These are phyloP conservation scores for Phytopythium vexans DNA, from an alignment of 352 stramenopile genomes.

Conservation along the genomic window DNA sequence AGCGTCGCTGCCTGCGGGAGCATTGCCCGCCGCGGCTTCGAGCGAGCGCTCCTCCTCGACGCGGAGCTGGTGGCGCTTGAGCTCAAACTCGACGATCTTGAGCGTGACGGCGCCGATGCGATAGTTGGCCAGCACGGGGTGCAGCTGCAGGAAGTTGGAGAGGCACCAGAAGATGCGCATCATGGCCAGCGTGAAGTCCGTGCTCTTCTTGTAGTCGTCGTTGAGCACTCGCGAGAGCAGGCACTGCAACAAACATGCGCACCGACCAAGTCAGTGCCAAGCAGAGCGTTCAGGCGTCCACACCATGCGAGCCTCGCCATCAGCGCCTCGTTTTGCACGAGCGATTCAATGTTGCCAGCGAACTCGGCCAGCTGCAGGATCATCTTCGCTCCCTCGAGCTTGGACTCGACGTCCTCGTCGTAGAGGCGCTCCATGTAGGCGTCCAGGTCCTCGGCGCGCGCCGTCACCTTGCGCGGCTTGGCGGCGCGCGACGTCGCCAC, in stretches of 20 bases:
- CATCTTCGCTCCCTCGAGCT: slow-evolving; percentile 86
- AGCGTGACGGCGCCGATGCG: slow-evolving; percentile 92
- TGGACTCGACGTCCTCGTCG: slow-evolving; percentile 86
- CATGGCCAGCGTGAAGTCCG: slow-evolving; percentile 93
- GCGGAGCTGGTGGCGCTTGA: slow-evolving; percentile 85
- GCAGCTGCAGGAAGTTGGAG: slow-evolving; percentile 94
- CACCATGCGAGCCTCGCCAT: slow-evolving; percentile 60
- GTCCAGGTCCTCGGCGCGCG: slow-evolving; percentile 82
- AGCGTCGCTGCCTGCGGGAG: slow-evolving; percentile 18
- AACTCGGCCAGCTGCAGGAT: slow-evolving; percentile 90
- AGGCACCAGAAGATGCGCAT: slow-evolving; percentile 95
- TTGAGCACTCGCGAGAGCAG: slow-evolving; percentile 92
- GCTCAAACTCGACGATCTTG: slow-evolving; percentile 94
- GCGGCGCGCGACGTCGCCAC: slow-evolving; percentile 9
- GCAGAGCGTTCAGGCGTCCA: not conserved
- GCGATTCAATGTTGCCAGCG: slow-evolving; percentile 86
- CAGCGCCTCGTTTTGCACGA: slow-evolving; percentile 93
- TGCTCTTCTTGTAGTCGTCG: slow-evolving; percentile 94
- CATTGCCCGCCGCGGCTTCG: slow-evolving; percentile 19
- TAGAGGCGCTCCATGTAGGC: slow-evolving; percentile 95
- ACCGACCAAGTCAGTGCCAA: not conserved
- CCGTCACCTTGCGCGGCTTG: slow-evolving; percentile 52
- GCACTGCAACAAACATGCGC: slow-evolving; percentile 30
- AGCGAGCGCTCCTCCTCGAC: slow-evolving; percentile 66
- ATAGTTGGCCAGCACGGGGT: slow-evolving; percentile 91